Base-by-base conservation (phyloP, 2,329 filamentous ascomycete genomes). In the Zasmidium citrigriseum region DNA sequence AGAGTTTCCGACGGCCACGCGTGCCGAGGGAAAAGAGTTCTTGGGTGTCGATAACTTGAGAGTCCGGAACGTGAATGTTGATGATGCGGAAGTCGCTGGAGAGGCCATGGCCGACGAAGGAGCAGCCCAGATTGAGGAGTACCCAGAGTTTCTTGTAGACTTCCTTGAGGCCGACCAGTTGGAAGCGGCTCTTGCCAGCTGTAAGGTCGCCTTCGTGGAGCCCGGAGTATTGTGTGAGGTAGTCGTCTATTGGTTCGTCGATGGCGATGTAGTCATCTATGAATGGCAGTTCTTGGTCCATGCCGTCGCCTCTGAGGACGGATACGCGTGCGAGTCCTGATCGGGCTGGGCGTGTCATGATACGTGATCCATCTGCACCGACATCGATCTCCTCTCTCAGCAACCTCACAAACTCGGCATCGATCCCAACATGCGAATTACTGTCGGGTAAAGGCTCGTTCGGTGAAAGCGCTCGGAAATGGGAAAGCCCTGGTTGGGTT, bases 81-180 rank as follows among this genome's bases (percentile, higher is more conserved):
- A 96, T 96, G 56, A 96, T 96, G 54, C 95, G 91, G 77, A 99
- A 98, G 75, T 99, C 95, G 67, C 95, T 93, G 65, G 91, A 91
- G 45, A 99, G 81, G 3, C 93, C 93, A 70, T 99, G 95, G 2
- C 95, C 95, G 4, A 99, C 84, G 72, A 99, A 99, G 62, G 90
- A 86, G 76, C 92, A 96, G 49, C 95, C 95, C 0, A 98, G 82
- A 71, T 99, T 99, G 27, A 99, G 84, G 18, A 99, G 82, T 16
- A 98, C 85, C 96, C 96, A 99, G 25, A 99, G 86, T 74, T 97
- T 97, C 77, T 99, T 99, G 81, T 98, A 99, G 1, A 91, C 93
- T 58, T 90, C 85, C 73, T 99, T 99, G 44, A 98, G 82, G 1
- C 89, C 84, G 9, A 98, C 87, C 0, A 98, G 84, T 55, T 91